Percentiles rank a stretch among this genome's conserved stretches.
Conservation (phyloP, 768 basidiomycete genomes). For the Boletus reticulatus region DNA sequence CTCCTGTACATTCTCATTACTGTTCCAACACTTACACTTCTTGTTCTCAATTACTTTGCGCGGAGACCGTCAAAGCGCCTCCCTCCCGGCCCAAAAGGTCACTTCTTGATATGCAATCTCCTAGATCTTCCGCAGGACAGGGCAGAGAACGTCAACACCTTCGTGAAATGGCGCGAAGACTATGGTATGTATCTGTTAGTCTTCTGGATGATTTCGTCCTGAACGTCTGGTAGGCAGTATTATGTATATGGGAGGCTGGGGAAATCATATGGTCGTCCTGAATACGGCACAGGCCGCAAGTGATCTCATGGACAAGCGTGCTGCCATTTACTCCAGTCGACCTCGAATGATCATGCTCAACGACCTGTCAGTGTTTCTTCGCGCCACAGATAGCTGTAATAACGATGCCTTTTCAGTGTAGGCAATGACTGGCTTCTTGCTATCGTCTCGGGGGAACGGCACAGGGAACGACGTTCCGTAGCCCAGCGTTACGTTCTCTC, state of each 20-base stretch:
- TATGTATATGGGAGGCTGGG: not conserved
- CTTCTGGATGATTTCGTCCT: not conserved
- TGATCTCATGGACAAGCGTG: conserved; percentile 8
- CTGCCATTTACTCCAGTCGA: not conserved
- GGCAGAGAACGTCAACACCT: not conserved
- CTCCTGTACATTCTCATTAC: not conserved
- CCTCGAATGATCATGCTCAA: conserved; percentile 1
- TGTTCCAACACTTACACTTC: not conserved
- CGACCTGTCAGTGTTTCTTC: not conserved
- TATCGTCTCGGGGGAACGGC: conserved; percentile 4
- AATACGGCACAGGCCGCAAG: not conserved
- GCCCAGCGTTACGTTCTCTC: conserved; percentile 11
- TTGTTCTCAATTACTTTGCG: not conserved
- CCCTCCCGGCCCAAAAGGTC: conserved; percentile 5
- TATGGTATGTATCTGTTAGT: not conserved
- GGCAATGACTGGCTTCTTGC: conserved; percentile 1
- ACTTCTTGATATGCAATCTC: not conserved
- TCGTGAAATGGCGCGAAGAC: not conserved
- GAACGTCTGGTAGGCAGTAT: not conserved
- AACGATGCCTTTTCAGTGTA: not conserved
- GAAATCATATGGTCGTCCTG: not conserved
- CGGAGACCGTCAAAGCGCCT: not conserved
- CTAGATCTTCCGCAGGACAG: not conserved
- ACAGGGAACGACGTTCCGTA: conserved; percentile 7
- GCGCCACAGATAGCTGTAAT: not conserved